Evolutionary conservation across 208 protist genomes (phyloP).

Genomic region (Trypanosoma platydactyli): DNA sequence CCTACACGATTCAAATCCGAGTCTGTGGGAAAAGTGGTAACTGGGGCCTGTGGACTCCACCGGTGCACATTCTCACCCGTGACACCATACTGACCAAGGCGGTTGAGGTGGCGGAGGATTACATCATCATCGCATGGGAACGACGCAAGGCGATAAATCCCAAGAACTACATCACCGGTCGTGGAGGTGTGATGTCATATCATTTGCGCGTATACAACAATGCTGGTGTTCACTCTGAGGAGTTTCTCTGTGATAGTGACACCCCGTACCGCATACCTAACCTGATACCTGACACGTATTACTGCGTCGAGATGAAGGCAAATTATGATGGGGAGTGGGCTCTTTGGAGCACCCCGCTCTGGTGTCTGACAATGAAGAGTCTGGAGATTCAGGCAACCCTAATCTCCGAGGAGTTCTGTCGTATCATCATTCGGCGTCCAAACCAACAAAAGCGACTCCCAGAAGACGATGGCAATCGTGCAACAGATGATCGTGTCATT

Average conservation of each 20-base stretch:
- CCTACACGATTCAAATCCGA: slow-evolving; percentile 89
- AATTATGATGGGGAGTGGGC: slow-evolving; percentile 94
- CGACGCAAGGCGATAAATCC: slow-evolving; percentile 77
- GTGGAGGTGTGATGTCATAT: slow-evolving; percentile 85
- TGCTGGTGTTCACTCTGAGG: slow-evolving; percentile 70
- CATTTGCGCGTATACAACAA: slow-evolving; percentile 89
- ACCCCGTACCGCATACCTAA: slow-evolving; percentile 85
- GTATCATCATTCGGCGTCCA: slow-evolving; percentile 64
- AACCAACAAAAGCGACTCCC: slow-evolving; percentile 75
- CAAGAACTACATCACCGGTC: slow-evolving; percentile 79
- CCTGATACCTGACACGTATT: slow-evolving; percentile 87
- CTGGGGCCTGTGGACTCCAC: slow-evolving; percentile 87
- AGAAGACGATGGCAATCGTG: slow-evolving; percentile 88
- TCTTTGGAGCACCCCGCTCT: slow-evolving; percentile 86
- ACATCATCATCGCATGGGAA: slow-evolving; percentile 85
- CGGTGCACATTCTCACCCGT: slow-evolving; percentile 84
- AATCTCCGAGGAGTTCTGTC: slow-evolving; percentile 90
- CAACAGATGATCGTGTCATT: slow-evolving; percentile 63
- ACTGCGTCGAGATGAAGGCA: slow-evolving; percentile 91
- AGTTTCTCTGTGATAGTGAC: slow-evolving; percentile 85
- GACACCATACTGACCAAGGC: slow-evolving; percentile 80
- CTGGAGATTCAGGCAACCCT: slow-evolving; percentile 83
- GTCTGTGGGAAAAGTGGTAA: slow-evolving; percentile 77
- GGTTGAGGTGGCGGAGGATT: slow-evolving; percentile 91
- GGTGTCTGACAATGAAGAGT: slow-evolving; percentile 90